Evolutionary conservation across 2,329 filamentous ascomycete genomes (phyloP), one percentile per base, ranked within the genome.

Genomic region (Penicillium sp.): DNA sequence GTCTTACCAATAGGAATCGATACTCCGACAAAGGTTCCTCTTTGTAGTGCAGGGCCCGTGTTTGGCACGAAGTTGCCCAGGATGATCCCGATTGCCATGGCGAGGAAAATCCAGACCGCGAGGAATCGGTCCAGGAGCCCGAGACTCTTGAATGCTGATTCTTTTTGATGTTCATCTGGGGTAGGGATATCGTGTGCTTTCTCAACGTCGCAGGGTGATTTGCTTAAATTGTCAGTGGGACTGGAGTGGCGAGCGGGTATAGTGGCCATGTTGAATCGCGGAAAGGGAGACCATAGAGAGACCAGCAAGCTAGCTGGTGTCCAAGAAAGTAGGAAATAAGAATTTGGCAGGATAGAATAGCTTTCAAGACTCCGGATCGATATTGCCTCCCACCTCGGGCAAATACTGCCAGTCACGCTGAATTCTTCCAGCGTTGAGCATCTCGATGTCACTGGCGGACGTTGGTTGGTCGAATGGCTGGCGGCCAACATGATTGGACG

Each of bases 1-100:
- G 20, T 42, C 70, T 36, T 61, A 79, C 79, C 79, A 29, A 86
- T 85, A 0, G 83, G 83, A 16, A 84, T 66, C 1, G 80, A 83
- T 0, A 86, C 81, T 0, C 81, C 80, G 0, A 86, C 84, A 53
- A 91, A 89, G 17, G 79, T 77, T 4, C 86, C 86, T 52, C 75
- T 78, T 47, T 90, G 78, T 10, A 93, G 62, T 0, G 80, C 76
- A 0, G 74, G 74, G 0, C 78, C 81, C 1, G 78, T 78, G 15
- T 69, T 70, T 0, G 79, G 75, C 1, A 86, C 83, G 45, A 89
- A 86, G 62, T 90, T 90, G 4, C 84, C 86, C 0, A 91, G 67
- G 1, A 90, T 67, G 29, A 93, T 83, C 3, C 87, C 86, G 6
- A 88, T 65, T 1, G 77, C 73, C 81, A 93, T 93, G 31, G 86